Evolutionary conservation across 495 filamentous ascomycete genomes (phyloP).

Genomic region (Aspergillus conjunctus): DNA sequence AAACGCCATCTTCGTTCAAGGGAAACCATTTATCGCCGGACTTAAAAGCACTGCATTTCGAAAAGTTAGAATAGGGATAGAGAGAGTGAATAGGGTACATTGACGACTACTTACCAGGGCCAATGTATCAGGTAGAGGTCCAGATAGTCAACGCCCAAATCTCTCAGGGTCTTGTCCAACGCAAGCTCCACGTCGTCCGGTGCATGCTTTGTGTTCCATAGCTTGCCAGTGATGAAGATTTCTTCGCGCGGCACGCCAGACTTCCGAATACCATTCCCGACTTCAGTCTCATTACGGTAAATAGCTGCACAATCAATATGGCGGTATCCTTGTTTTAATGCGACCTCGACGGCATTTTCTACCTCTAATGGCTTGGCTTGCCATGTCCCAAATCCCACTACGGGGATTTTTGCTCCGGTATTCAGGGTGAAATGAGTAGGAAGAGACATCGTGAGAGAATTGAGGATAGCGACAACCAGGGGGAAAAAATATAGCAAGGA

Average conservation of each 20-base stretch:
- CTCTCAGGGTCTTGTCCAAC: conserved; percentile 54
- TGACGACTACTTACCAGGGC: conserved; percentile 40
- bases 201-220: conserved; percentile 48
- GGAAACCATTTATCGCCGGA: conserved; percentile 39
- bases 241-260: conserved; percentile 60
- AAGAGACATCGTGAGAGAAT: conserved; percentile 34
- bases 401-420: conserved; percentile 44
- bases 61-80: no score
- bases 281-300: conserved; percentile 71
- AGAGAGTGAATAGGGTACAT: background rate
- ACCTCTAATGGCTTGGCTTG: conserved; percentile 39
- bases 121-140: conserved; percentile 75
- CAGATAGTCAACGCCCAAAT: conserved; percentile 65
- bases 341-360: conserved; percentile 39
- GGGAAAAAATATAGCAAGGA: conserved; percentile 6
- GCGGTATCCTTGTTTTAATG: conserved; percentile 63
- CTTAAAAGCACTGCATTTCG: conserved; percentile 27
- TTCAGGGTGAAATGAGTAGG: conserved; percentile 46
- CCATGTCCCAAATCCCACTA: conserved; percentile 41
- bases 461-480: background rate
- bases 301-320: conserved; percentile 72
- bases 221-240: conserved; percentile 76
- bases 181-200: conserved; percentile 43
- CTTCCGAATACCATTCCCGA: conserved; percentile 61
- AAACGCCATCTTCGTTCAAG: conserved; percentile 42